These are phyloP conservation scores for Leishmania arabica DNA, from an alignment of 208 protist species.

Conservation along the genomic window DNA sequence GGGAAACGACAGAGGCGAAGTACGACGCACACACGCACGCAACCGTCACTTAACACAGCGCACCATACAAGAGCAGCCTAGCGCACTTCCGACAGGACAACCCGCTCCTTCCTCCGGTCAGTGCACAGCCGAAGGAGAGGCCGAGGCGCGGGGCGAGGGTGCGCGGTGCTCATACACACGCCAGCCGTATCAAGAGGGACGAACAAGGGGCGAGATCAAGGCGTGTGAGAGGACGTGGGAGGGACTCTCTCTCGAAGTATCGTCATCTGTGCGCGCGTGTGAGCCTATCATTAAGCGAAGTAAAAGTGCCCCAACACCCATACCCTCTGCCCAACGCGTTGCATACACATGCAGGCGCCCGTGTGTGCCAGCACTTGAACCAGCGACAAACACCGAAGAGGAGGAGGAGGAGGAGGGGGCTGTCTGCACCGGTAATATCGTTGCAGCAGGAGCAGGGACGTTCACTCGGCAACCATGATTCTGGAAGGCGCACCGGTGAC, in stretches of 20 bases:
- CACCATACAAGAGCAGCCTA: not conserved
- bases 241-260: not conserved
- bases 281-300: no score
- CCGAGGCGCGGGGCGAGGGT: not conserved
- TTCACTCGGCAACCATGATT: constrained; percentile 33
- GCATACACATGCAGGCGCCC: not conserved
- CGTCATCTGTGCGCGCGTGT: not conserved
- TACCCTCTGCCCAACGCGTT: not conserved
- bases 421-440: not conserved
- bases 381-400: not conserved
- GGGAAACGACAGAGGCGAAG: not conserved
- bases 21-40: not conserved
- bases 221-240: not conserved
- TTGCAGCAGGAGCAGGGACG: not conserved
- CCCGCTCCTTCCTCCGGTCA: no score
- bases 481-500: constrained; percentile 65
- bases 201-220: not conserved
- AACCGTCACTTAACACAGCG: not conserved
- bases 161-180: not conserved
- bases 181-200: not conserved
- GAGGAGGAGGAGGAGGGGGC: not conserved
- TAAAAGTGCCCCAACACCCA: not conserved
- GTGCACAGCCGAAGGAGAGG: not conserved
- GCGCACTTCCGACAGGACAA: not conserved
- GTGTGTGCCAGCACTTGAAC: not conserved